Base-by-base conservation (phyloP, 352 stramenopile species). In the Globisporangium abappressorium region DNA sequence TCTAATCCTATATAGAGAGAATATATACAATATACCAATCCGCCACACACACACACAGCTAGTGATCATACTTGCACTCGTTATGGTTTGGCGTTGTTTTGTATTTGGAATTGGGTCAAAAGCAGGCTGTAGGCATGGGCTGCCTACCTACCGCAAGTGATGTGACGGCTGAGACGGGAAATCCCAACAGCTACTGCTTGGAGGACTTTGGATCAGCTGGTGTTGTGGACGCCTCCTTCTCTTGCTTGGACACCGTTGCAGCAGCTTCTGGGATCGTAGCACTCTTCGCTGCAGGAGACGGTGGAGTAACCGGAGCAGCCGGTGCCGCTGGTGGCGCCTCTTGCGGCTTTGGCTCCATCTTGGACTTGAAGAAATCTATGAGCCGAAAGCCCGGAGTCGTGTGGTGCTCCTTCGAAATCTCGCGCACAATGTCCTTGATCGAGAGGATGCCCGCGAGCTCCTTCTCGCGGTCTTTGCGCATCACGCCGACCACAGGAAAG, bases 281-380 rank as follows among this genome's bases (percentile, higher is more conserved):
- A 46, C 14, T 46, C 12, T 46, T 12, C 38, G 9, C 49, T 30
- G 57, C 46, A 62, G 57, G 43, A 24, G 68, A 12, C n/a, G 70
- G 34, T 1, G 57, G 15, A 33, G 33, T 34, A 0, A 41, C 46
- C 28, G 67, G 9, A 36, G 61, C 46, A 18, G 65, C 18, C 34
- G 70, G 20, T 5, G 59, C 5, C 14, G 38, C 30, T 63, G 54
- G 46, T 28, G 69, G 43, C 0, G 66, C 64, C 36, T 61, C 55
- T 20, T 61, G 54, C n/a, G 76, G 72, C 30, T 90, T 84, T 14
- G 81, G 76, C 66, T 89, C 76, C 75, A 86, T 91, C 58, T 81
- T 84, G 15, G 87, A 89, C 77, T 95, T 95, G 66, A 95, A 85
- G 56, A 93, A 95, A 56, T 95, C 87, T 76, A 95, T 90, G 15